Evolutionary conservation across 306 rosid species (phyloP).

Genomic region (Boehmeria nivea): DNA sequence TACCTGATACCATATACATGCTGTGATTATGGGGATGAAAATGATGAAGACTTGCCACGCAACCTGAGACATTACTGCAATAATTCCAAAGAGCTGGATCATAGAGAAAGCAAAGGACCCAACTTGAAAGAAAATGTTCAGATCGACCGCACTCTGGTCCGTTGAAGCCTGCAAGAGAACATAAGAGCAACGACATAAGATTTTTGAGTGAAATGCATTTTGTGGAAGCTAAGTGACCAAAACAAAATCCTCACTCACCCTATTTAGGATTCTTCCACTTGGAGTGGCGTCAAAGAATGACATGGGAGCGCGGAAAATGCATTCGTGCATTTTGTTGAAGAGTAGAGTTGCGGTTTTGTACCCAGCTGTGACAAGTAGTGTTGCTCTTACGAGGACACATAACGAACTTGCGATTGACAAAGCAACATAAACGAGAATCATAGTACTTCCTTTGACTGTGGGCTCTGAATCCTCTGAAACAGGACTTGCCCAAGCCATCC

Average conservation of each 20-base stretch:
- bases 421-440: conserved; percentile 49
- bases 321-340: conserved; percentile 58
- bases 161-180: conserved; percentile 16
- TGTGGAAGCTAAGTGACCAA: not conserved
- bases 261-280: conserved; percentile 67
- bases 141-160: conserved; percentile 23
- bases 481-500: conserved; percentile 91
- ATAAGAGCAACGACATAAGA: too few relatives aligned
- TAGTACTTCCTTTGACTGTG: conserved; percentile 35
- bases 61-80: conserved; percentile 23
- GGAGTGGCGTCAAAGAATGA: conserved; percentile 81
- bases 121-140: conserved; percentile 6
- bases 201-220: not conserved
- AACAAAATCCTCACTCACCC: conserved; percentile 34
- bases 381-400: conserved; percentile 40
- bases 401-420: conserved; percentile 63
- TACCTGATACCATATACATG: conserved; percentile 30
- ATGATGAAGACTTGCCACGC: conserved; percentile 28
- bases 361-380: conserved; percentile 46
- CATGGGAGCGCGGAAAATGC: conserved; percentile 78
- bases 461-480: conserved; percentile 48
- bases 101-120: conserved; percentile 17
- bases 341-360: conserved; percentile 59
- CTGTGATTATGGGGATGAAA: conserved; percentile 10
- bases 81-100: conserved; percentile 22